Evolutionary conservation across 2,329 filamentous ascomycete genomes (phyloP).

Genomic region (Cytospora schulzeri): DNA sequence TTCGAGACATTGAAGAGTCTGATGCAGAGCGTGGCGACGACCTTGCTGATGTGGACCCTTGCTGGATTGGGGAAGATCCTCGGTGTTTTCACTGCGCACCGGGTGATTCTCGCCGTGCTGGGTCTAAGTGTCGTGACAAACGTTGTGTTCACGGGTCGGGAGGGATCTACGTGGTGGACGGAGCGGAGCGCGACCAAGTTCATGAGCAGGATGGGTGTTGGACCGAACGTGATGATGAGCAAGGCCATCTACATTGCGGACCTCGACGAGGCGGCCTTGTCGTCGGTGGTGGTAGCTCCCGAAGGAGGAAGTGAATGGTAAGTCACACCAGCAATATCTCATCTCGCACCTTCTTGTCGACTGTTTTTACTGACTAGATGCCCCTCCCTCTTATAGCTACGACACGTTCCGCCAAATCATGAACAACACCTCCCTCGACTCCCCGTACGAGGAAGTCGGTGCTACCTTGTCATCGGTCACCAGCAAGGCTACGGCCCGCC

Average conservation of each 20-base stretch:
- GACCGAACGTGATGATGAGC: constrained; percentile 78
- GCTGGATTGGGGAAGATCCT: constrained; percentile 66
- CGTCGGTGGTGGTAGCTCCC: constrained; percentile 37
- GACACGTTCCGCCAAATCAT: constrained; percentile 62
- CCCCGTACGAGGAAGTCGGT: constrained; percentile 56
- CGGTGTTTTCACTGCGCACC: constrained; percentile 71
- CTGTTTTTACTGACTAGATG: neutral
- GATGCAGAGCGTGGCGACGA: constrained; percentile 72
- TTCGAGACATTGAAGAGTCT: constrained; percentile 74
- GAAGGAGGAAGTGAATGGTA: constrained; percentile 55
- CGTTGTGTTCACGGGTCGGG: constrained; percentile 71
- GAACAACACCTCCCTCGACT: constrained; percentile 60
- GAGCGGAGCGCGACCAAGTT: constrained; percentile 80
- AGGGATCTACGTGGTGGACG: constrained; percentile 78
- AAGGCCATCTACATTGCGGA: constrained; percentile 83
- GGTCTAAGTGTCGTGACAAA: constrained; percentile 72
- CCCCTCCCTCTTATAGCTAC: constrained; percentile 46
- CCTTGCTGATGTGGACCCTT: constrained; percentile 76
- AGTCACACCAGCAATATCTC: constrained; percentile 27
- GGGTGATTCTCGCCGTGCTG: constrained; percentile 71
- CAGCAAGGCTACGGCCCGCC: constrained; percentile 59
- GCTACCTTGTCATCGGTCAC: constrained; percentile 48
- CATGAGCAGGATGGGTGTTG: constrained; percentile 79
- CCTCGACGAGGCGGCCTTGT: constrained; percentile 64
- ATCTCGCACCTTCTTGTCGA: neutral